Base-by-base conservation (phyloP, 2,329 filamentous ascomycete genomes). In the Fusarium zealandicum region DNA sequence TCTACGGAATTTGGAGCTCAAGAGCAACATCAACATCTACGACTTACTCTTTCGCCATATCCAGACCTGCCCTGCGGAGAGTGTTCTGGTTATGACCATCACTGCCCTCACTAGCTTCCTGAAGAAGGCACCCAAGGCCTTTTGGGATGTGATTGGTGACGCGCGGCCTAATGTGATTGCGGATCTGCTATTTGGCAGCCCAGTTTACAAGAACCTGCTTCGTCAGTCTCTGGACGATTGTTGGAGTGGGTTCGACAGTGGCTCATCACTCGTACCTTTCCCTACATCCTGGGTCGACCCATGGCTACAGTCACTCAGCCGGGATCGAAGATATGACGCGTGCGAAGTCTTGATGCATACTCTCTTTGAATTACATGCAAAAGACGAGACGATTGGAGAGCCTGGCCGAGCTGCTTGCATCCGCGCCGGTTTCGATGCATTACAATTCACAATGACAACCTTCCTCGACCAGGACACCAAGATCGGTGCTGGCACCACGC, bases 131-230 rank as follows among this genome's bases (percentile, higher is more conserved):
- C 83, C 92, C 0, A 83, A 83, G 48, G 89, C 90, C 37, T 95
- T 97, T 65, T 97, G 93, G 93, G 89, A 92, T 65, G 88, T 92
- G 2, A 88, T 96, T 75, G 88, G 90, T 43, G 85, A 91, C 25
- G 90, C 93, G 43, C 89, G 90, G 1, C 89, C 92, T 3, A 87
- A 87, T 35, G 86, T 88, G 28, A 85, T 98, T 40, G 85, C 92
- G n/a, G 92, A 97, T 69, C 84, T 92, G 59, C 84, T 96, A 36
- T 90, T 95, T 65, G 84, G 83, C 53, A 92, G 89, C 57, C 86
- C 87, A 7, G 80, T 83, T 4, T 85, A 90, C 64, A 80, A 81
- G 28, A 75, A 75, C n/a, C 71, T 90, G 6, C 79, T 93, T 11
- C 73, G 77, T 8, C 84, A 87, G 58, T 87, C 87, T 12, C 76